Conservation (phyloP, 257 asterid genomes). For the Przewalskia tangutica region DNA sequence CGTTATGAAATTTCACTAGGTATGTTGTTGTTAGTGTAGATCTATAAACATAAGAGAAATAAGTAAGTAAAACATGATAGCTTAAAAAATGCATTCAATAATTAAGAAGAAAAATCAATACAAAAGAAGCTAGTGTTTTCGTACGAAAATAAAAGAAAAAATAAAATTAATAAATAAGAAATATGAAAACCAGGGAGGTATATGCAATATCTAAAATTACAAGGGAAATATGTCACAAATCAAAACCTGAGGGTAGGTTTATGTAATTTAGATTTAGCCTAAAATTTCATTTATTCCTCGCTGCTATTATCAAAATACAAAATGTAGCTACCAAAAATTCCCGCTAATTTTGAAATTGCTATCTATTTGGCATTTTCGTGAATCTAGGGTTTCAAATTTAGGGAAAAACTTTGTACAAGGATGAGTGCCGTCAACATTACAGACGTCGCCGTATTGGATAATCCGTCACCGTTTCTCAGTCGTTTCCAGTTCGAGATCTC, state of each 20-base stretch:
- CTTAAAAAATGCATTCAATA: too few species aligned
- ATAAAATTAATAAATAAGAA: too few species aligned
- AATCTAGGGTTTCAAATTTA: not conserved
- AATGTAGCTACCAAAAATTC: too few species aligned
- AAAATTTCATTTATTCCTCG: not conserved
- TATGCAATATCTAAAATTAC: not conserved
- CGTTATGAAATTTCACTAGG: too few species aligned
- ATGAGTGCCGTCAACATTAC: constrained; percentile 67
- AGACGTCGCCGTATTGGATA: constrained; percentile 48
- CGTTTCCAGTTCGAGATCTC: constrained; percentile 74
- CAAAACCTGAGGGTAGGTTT: not conserved
- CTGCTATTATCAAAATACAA: not conserved
- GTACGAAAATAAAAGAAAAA: too few species aligned
- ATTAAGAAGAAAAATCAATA: too few species aligned
- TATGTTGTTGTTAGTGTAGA: too few species aligned
- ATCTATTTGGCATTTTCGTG: not conserved
- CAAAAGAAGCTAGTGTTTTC: too few species aligned
- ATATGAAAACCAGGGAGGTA: too few species aligned
- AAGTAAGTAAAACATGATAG: too few species aligned
- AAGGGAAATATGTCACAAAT: not conserved
- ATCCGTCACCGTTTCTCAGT: constrained; percentile 51
- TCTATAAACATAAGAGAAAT: too few species aligned
- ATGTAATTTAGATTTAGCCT: not conserved
- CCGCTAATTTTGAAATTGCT: not conserved
- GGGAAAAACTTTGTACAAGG: not conserved